A percentile compares a stretch with the other conserved stretches of the same genome.
Evolutionary conservation across 306 rosid species (phyloP).

Genomic region (Rosa multiflora): DNA sequence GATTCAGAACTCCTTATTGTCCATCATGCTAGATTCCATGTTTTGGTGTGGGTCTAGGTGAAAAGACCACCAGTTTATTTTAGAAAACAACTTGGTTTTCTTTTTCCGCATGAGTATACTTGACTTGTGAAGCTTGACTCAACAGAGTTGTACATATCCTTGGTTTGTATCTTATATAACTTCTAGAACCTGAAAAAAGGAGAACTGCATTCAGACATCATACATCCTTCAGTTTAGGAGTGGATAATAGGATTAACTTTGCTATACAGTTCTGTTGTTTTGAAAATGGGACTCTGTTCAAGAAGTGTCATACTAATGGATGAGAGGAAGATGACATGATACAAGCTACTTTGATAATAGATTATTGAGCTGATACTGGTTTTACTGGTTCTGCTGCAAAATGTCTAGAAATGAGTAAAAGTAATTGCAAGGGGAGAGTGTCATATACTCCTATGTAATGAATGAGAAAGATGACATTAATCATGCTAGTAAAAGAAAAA

Average conservation of each 20-base stretch:
- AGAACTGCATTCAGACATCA: neutral
- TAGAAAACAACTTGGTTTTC: neutral
- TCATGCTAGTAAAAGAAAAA: slow-evolving; percentile 1
- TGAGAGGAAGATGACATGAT: neutral
- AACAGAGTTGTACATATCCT: neutral
- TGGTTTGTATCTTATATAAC: neutral
- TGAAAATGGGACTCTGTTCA: neutral
- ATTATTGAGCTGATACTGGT: neutral
- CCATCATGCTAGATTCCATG: neutral
- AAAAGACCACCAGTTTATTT: neutral
- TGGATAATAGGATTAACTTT: neutral
- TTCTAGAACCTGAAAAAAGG: neutral
- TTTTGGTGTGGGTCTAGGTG: slow-evolving; percentile 8
- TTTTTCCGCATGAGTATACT: neutral
- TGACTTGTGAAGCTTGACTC: slow-evolving; percentile 4
- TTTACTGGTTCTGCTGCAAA: neutral
- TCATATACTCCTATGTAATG: neutral
- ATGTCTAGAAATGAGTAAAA: neutral
- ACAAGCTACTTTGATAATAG: slow-evolving; percentile 1
- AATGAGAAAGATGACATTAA: slow-evolving; percentile 1
- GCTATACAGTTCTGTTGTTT: neutral
- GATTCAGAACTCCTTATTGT: neutral
- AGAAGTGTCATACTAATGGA: slow-evolving; percentile 1
- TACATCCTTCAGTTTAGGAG: neutral
- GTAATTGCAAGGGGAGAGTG: neutral